These are phyloP conservation scores for Sporothrix variecibatus DNA, from an alignment of 2,329 filamentous ascomycete species.

Conservation along the genomic window DNA sequence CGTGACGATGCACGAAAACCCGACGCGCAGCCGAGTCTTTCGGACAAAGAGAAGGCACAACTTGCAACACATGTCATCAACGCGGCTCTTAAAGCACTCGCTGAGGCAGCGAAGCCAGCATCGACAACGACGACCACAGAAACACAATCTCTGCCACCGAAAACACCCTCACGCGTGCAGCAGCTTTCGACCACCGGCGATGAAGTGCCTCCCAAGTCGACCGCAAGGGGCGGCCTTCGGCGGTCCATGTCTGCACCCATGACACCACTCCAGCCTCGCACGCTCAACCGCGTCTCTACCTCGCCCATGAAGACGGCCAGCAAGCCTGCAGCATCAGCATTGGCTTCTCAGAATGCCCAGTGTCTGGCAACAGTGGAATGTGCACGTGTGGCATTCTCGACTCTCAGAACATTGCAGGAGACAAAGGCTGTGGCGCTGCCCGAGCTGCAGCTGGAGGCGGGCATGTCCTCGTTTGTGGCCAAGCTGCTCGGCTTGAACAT, in stretches of 20 bases:
- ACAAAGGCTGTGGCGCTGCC: conserved; percentile 57
- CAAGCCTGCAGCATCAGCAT: conserved; percentile 27
- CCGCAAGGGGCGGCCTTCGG: conserved; percentile 48
- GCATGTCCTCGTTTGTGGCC: conserved; percentile 68
- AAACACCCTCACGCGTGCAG: conserved; percentile 3
- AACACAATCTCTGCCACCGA: conserved; percentile 35
- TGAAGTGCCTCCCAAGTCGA: conserved; percentile 35
- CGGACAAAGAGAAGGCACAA: conserved; percentile 62
- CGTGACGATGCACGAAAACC: conserved; percentile 26
- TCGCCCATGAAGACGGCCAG: conserved; percentile 45
- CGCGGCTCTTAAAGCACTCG: conserved; percentile 65
- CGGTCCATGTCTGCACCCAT: conserved; percentile 61
- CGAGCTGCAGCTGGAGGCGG: conserved; percentile 69
- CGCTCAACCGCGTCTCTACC: conserved; percentile 61
- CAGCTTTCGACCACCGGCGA: not conserved
- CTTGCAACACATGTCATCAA: conserved; percentile 76
- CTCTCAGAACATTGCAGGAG: conserved; percentile 60
- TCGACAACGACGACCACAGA: conserved; percentile 38
- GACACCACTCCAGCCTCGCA: conserved; percentile 62
- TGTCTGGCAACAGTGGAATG: conserved; percentile 67
- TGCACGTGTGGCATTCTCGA: conserved; percentile 65
- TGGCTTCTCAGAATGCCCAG: conserved; percentile 32
- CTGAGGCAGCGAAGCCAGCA: conserved; percentile 62
- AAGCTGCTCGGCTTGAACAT: conserved; percentile 66
- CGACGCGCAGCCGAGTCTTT: conserved; percentile 38